Base-by-base conservation (phyloP, 306 rosid species). In the Malus sieversii region DNA sequence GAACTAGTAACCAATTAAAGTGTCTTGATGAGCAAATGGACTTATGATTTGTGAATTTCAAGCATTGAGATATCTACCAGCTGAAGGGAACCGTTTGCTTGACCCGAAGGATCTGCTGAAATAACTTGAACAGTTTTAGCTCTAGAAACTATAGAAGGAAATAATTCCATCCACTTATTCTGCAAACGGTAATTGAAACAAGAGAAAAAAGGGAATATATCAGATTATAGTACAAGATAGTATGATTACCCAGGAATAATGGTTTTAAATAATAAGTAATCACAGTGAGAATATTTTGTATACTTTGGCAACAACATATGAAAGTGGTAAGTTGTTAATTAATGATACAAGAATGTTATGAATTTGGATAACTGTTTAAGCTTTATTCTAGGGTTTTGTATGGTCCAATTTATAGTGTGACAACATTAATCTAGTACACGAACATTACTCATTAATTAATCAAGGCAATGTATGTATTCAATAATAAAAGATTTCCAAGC, bases 81-180 rank as follows among this genome's bases (percentile, higher is more conserved):
- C 77, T 90, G 98, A 84, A 95, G 96, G 53, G 96, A 90, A 3
- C 97, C 91, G 33, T 73, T 81, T 27, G 92, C 90, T 68, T 91
- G 96, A 57, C 98, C 94, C 61, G 97, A 89, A 82, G 90, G 87
- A 69, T 85, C 86, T 3, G 98, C 77, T 53, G 97, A 85, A 75
- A 95, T 85, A 16, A 95, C 80, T 79, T 95, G 98, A 27, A 95
- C 81, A n/a, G 92, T 92, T 82, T 85, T 95, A 69, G 98, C 97
- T 80, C 91, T 90, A 1, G 88, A 87, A 64, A 95, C 97, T 20
- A 95, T 86, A 32, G 98, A 84, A 66, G 98, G 97, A 81, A 95
- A 95, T 88, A 95, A 52, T 5, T 95, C 97, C 93, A 92, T 83
- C 98, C 98, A 95, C 75, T 92, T 95, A 65, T 79, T 83, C 98